Base-by-base conservation (phyloP, 257 asterid genomes). In the Capsicum pubescens region DNA sequence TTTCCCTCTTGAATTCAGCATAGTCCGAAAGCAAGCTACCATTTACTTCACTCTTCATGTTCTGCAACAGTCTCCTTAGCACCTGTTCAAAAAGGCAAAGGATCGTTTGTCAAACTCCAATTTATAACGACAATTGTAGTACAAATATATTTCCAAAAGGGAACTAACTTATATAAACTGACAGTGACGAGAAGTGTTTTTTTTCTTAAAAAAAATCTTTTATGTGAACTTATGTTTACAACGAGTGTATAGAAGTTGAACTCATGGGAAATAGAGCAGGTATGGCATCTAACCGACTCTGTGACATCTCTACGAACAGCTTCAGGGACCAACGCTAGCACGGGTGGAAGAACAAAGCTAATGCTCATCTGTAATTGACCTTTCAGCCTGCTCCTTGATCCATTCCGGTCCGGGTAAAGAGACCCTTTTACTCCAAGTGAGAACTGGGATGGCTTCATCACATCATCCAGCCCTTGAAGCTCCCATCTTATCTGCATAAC, bases 11-110 rank as follows among this genome's bases (percentile, higher is more conserved):
- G 90, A 93, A 97, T 56, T 82, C 85, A 36, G 86, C 86, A 69
- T 97, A 97, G 84, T 97, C 98, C 3, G 98, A 89, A 60, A 90
- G 91, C 95, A 97, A 91, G 91, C 94, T 93, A 54, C 92, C 86
- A 84, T 93, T 97, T 11, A 97, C 99, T 86, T 92, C 93, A 52
- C 86, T 78, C 87, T 91, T 97, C 98, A 97, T 95, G 90, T 93
- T 95, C 87, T 90, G 97, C 93, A 94, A 88, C 86, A 95, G 83
- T 84, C 90, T 83, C 91, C 81, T 89, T 9, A 97, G 91, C 88
- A 97, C 95, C 99, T 97, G 63, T 36, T 17, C 84, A 81, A 56
- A 52, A 85, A 56, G 17, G 64, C 46, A 35, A 1, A 54, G 46
- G n/a, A 60, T 17, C n/a, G 8, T 54, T 57, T 15, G 80, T 56